phyloP scores from a whole-genome alignment of 768 basidiomycete genomes.

The Kwoniella europaea region DNA sequence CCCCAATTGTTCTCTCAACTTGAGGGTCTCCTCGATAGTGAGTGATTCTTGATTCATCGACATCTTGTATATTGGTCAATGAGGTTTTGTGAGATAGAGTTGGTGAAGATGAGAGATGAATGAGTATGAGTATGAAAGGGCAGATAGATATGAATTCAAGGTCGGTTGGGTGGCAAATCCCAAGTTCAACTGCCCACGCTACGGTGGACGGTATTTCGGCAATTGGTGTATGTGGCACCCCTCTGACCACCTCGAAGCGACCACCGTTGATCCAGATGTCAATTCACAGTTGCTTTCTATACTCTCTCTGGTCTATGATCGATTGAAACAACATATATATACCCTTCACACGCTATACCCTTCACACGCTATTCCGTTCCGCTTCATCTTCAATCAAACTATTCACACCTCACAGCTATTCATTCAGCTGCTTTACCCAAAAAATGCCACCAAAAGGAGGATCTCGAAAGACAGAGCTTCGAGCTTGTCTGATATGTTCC shows the following conservation, averaged over 20 bases:
- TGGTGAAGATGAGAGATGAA: neutral
- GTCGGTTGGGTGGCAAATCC: constrained; percentile 21
- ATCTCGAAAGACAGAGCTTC: constrained; percentile 67
- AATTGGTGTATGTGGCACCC: constrained; percentile 7
- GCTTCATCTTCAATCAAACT: too few relatives aligned
- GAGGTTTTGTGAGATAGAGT: neutral
- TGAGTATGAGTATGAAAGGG: neutral
- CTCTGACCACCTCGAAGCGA: too few relatives aligned
- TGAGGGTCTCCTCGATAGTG: constrained; percentile 62
- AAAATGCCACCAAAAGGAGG: constrained; percentile 41
- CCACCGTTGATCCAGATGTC: neutral
- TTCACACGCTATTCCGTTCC: too few relatives aligned
- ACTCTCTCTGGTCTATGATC: too few relatives aligned
- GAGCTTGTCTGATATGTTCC: constrained; percentile 93
- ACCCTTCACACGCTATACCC: too few relatives aligned
- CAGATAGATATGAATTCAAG: constrained; percentile 7
- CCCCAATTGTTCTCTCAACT: constrained; percentile 89
- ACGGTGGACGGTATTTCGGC: constrained; percentile 21
- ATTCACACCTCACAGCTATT: neutral
- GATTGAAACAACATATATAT: too few relatives aligned
- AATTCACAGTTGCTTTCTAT: too few relatives aligned
- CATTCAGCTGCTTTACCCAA: neutral
- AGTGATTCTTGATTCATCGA: constrained; percentile 44
- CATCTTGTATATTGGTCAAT: neutral
- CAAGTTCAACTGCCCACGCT: neutral